Evolutionary conservation across 1,284 basidiomycete genomes (phyloP), one percentile per base, ranked within the genome.

Genomic region (Cutaneotrichosporon daszewskae): DNA sequence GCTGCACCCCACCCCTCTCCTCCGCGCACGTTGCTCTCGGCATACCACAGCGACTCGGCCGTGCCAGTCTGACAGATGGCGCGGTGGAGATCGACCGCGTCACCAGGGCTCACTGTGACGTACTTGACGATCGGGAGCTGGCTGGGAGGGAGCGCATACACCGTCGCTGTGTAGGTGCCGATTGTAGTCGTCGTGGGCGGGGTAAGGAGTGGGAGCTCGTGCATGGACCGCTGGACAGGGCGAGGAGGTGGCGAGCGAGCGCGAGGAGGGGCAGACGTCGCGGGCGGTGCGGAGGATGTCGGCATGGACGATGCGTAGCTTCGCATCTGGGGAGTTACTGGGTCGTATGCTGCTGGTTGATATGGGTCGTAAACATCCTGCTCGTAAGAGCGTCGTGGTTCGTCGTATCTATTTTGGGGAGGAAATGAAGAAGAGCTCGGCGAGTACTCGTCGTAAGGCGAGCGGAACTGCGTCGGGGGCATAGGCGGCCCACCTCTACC

Each of bases 1-100:
- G 67, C 68, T 0, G 69, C 59, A 10, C 54, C 67, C 69, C 69
- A 71, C 3, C 62, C 66, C 55, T 69, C 68, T 17, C 67, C 69
- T 0, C 60, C 66, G 16, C 68, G 56, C n/a, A 54, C 60, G 9
- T 61, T 62, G 1, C 63, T 64, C 32, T 66, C 68, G 1, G 68
- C 58, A 47, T 71, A 71, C 62, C 66, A 71, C 8, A 69, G 54
- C 0, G 63, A 58, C 16, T 41, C 34, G 2, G 53, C 32, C 20
- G 55, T 49, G 8, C 40, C 40, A 5, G 49, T 47, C 33, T 54
- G 48, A 50, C 60, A 59, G 17, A 71, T 33, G 4, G 59, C 61
- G 9, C 59, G 54, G 48, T 71, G 69, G 3, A 69, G 43, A 26
- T 63, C 55, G 42, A 69, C 42, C 5, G 67, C 66, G 29, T 69